These are phyloP conservation scores for Caryopteris hybrid DNA, from an alignment of 305 asterid species.

Conservation along the genomic window DNA sequence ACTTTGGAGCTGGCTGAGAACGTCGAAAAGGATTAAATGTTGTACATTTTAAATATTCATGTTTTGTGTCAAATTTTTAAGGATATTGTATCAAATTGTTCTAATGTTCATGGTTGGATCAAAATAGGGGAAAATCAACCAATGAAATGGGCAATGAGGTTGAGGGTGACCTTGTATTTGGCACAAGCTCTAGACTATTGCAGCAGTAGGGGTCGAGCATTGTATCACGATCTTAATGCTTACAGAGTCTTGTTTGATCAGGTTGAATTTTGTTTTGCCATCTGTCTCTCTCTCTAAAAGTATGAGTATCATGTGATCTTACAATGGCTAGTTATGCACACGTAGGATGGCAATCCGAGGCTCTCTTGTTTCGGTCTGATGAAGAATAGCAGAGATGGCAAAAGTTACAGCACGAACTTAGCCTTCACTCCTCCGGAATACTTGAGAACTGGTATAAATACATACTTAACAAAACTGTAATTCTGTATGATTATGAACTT, in stretches of 20 bases:
- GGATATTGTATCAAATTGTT: not conserved
- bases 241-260: slow-evolving; percentile 67
- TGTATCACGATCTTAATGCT: slow-evolving; percentile 78
- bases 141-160: slow-evolving; percentile 80
- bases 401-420: slow-evolving; percentile 71
- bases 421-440: slow-evolving; percentile 79
- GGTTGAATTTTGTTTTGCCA: slow-evolving; percentile 22
- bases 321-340: not conserved
- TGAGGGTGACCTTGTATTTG: slow-evolving; percentile 60
- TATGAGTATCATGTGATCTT: slow-evolving; percentile 2
- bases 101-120: slow-evolving; percentile 10
- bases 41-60: not conserved
- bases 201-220: slow-evolving; percentile 49
- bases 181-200: slow-evolving; percentile 76
- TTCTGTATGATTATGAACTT: no score
- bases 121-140: slow-evolving; percentile 69
- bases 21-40: not conserved
- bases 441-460: slow-evolving; percentile 72
- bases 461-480: not conserved
- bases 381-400: slow-evolving; percentile 76
- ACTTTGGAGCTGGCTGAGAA: not conserved
- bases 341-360: slow-evolving; percentile 63
- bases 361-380: slow-evolving; percentile 71
- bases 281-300: not conserved
- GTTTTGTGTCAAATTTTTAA: not conserved